Evolutionary conservation across 2,329 filamentous ascomycete genomes (phyloP), one percentile per base, ranked within the genome.

Genomic region (Arthroderma sp.): DNA sequence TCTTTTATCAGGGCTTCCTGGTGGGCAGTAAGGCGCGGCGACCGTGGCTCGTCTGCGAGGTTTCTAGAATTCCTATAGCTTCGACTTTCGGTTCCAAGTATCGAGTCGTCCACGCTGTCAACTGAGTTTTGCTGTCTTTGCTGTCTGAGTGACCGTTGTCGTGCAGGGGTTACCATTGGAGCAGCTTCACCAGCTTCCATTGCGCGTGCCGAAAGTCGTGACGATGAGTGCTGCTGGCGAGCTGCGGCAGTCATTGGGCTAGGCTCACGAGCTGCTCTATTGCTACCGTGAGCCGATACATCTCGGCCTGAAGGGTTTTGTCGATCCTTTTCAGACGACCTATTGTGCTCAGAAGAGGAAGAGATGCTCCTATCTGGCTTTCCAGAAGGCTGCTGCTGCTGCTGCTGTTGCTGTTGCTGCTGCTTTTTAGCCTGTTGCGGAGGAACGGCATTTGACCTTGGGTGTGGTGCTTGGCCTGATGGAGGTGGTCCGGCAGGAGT

Each of bases 1-100:
- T 98, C 93, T 68, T 93, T 91, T 13, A 88, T 77, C 11, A 96
- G 71, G 0, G 87, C 84, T 61, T 81, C 82, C 61, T 77, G 75
- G 54, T 77, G 63, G 64, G 74, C 67, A 2, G 71, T 76, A 39
- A 77, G 61, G 39, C 71, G 70, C 9, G 74, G 74, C 7, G 74
- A 76, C 13, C 70, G 69, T 37, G 74, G 74, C 59, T 76, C 74
- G 33, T 76, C 74, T 9, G 63, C 67, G 13, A 73, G 61, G 19
- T 64, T 73, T 57, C 69, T 69, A 6, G 73, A 72, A 61, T 73
- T 75, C 54, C 74, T 66, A 61, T 68, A 69, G 39, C 56, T 65
- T 44, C 71, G 67, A 38, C 67, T 63, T 55, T 75, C 73, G 8
- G 73, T 72, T 11, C 71, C 67, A 58, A 81, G 68, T 1, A 73